phyloP scores from a whole-genome alignment of 257 asterid genomes.

The Primulina tabacum region DNA sequence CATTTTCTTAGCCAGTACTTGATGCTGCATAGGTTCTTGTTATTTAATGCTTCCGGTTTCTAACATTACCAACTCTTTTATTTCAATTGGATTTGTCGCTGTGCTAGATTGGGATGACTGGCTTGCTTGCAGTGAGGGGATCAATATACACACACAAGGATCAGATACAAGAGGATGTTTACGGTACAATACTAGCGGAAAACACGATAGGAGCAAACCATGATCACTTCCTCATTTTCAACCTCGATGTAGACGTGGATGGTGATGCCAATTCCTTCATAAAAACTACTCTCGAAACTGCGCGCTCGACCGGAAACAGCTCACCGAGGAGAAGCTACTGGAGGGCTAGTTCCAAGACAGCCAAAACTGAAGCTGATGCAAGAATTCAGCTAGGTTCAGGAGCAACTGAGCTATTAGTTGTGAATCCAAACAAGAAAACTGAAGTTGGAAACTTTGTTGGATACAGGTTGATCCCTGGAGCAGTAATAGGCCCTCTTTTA shows the following conservation, averaged over 20 bases:
- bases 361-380: constrained; percentile 47
- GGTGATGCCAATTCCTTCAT: constrained; percentile 51
- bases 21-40: background rate
- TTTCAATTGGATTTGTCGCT: background rate
- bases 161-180: constrained; percentile 44
- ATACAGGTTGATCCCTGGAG: constrained; percentile 43
- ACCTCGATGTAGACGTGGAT: constrained; percentile 58
- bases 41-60: background rate
- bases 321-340: constrained; percentile 54
- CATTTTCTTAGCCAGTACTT: too few species aligned
- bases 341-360: constrained; percentile 31
- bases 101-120: constrained; percentile 52
- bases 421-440: constrained; percentile 51
- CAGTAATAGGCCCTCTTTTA: constrained; percentile 31
- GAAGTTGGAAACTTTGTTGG: constrained; percentile 48
- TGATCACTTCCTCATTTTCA: constrained; percentile 55
- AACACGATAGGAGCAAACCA: constrained; percentile 51
- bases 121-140: constrained; percentile 58
- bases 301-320: background rate
- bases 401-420: constrained; percentile 29
- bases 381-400: constrained; percentile 33
- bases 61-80: too few species aligned
- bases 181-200: constrained; percentile 52
- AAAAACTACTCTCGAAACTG: constrained; percentile 37
- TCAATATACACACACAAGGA: constrained; percentile 42